Evolutionary conservation across 805 yeast genomes (phyloP), one percentile per base, ranked within the genome.

Genomic region (Lachancea fermentati): DNA sequence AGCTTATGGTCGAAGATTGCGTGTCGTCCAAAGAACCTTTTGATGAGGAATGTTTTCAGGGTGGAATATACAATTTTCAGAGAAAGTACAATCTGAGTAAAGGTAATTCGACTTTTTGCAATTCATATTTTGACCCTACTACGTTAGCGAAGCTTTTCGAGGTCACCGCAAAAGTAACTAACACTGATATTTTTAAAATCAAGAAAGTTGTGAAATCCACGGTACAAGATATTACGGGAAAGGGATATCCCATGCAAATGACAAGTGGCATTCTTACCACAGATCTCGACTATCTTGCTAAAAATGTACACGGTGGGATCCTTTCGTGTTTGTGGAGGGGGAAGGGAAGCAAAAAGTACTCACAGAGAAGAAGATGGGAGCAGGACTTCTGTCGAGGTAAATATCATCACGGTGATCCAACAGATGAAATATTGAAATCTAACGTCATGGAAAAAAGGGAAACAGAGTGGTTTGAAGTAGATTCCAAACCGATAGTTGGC

Each of bases 1-100:
- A 87, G 48, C 55, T 91, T 29, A 78, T 86, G 36, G 65, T 81
- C 8, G 72, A 75, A 55, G 63, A 76, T 57, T 62, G 73, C 63
- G 52, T 85, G 70, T 51, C 82, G 70, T 44, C 93, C 79, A 13
- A 86, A 54, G 97, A 93, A 55, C 91, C 95, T 0, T 79, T 84
- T 54, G 91, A 85, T 45, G 79, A 78, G 37, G 82, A 79, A 39
- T 73, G 72, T 36, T 83, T 91, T 51, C 72, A 78, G 62, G 59
- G 72, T 2, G 75, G 87, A 5, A 72, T 93, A 18, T 76, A 78
- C 2, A 81, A 77, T 44, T 91, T 89, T 58, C 97, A 93, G 59
- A 85, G 78, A 54, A 83, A 79, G 44, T 69, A 71, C 47, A 72
- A 74, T 46, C 53, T 82, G 5, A 71, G 72, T 3, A 67, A 68